Percentiles rank a stretch among this genome's conserved stretches.
Evolutionary conservation across 2,329 filamentous ascomycete species (phyloP).

Genomic region (Didymosphaeria variabile): DNA sequence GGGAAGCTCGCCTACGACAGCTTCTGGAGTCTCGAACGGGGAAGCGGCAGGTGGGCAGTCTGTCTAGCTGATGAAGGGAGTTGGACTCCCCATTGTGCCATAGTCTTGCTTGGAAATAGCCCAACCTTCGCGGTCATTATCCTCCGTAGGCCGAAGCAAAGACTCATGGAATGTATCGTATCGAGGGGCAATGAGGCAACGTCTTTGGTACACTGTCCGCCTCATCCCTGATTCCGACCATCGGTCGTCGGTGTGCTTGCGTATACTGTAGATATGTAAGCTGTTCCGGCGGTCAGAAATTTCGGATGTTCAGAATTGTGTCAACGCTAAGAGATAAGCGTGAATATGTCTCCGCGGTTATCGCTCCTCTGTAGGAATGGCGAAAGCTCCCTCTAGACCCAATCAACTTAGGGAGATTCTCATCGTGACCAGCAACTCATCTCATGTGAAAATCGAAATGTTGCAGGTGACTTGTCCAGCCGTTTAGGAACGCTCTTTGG

Average conservation of each 20-base stretch:
- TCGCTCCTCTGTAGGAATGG: slow-evolving; percentile 2
- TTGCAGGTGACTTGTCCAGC: slow-evolving; percentile 6
- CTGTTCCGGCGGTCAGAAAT: slow-evolving; percentile 10
- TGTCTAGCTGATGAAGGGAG: slow-evolving; percentile 4
- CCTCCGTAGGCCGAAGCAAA: not conserved
- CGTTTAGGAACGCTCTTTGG: not conserved
- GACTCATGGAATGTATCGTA: not conserved
- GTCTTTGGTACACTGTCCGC: not conserved
- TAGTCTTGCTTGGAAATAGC: slow-evolving; percentile 9
- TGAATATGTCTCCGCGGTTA: slow-evolving; percentile 5
- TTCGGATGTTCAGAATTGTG: slow-evolving; percentile 11
- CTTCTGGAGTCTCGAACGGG: slow-evolving; percentile 9
- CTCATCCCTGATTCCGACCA: not conserved
- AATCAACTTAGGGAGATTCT: slow-evolving; percentile 1
- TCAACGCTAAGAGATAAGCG: slow-evolving; percentile 13
- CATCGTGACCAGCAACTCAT: not conserved
- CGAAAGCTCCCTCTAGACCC: not conserved
- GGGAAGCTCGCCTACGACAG: slow-evolving; percentile 8
- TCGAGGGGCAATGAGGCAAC: slow-evolving; percentile 5
- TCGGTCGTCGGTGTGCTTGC: not conserved
- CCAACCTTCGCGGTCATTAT: not conserved
- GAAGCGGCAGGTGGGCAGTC: slow-evolving; percentile 9
- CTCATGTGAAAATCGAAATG: slow-evolving; percentile 9
- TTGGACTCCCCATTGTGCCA: slow-evolving; percentile 4
- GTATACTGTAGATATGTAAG: not conserved